Evolutionary conservation across 441 rosid genomes (phyloP), one percentile per base, ranked within the genome.

Genomic region (Gossypium laxum): DNA sequence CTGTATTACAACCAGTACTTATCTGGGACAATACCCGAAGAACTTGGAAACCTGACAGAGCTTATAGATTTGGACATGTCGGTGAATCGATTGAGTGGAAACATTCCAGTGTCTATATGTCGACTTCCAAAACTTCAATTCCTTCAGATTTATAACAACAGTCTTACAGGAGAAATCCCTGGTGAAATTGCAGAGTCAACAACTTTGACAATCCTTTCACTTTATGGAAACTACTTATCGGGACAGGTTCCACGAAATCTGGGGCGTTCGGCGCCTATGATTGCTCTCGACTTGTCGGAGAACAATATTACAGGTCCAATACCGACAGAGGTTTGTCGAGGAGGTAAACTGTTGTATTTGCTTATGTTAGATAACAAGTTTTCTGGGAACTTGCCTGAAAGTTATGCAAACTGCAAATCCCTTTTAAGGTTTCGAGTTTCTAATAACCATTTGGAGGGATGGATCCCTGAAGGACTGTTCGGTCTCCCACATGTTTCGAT

Each of bases 121-220:
- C 82, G 83, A 75, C 93, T 93, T 70, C 97, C 97, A 0, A 87
- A 86, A 76, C 97, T 93, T 17, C 76, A 77, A 78, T 89, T 78
- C 64, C 75, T 93, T 76, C 96, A 93, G 82, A 72, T 90, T 67
- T 93, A 93, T 89, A 93, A 93, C 88, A 93, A 93, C 84, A 91
- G 93, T 76, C 91, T 93, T 55, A 71, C 86, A 0, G 97, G 98
- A 69, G 88, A 84, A 84, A 88, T 93, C 80, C 95, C 97, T 0
- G 81, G 73, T 67, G 82, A 68, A 32, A 77, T 93, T 69, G 92
- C 80, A 69, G 76, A 80, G 66, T 91, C 97, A 57, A 88, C 79
- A 67, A 84, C 89, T 58, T 72, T 93, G 82, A 61, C 76, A 68
- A 80, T 89, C 3, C 73, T 93, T 48, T 93, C 98, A 15, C 74